Evolutionary conservation across 805 yeast species (phyloP).

Genomic region (Saccharomyces kudriavzevii): DNA sequence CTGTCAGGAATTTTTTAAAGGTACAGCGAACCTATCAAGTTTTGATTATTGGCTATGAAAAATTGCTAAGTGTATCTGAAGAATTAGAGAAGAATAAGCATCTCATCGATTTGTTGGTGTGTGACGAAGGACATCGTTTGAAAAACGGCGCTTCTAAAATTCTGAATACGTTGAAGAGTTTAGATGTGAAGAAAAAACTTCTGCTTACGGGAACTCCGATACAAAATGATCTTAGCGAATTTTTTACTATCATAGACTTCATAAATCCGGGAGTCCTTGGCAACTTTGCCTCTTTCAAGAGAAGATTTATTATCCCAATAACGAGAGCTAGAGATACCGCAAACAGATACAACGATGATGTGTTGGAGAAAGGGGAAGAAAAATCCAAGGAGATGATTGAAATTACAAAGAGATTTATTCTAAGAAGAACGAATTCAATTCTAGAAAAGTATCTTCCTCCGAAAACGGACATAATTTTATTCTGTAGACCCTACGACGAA

Average conservation of each 20-base stretch:
- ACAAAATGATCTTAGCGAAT: slow-evolving; percentile 84
- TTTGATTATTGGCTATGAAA: slow-evolving; percentile 81
- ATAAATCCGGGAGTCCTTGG: slow-evolving; percentile 81
- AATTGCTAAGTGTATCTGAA: slow-evolving; percentile 46
- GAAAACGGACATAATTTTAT: slow-evolving; percentile 66
- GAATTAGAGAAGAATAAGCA: slow-evolving; percentile 35
- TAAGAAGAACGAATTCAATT: slow-evolving; percentile 62
- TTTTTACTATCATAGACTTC: slow-evolving; percentile 71
- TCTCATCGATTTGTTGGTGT: slow-evolving; percentile 61
- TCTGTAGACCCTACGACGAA: slow-evolving; percentile 62
- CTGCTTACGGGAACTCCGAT: slow-evolving; percentile 86
- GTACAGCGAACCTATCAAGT: slow-evolving; percentile 69
- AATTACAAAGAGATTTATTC: slow-evolving; percentile 56
- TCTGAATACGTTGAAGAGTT: slow-evolving; percentile 48
- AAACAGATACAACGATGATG: slow-evolving; percentile 42
- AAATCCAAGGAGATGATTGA: slow-evolving; percentile 56
- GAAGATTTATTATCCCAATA: slow-evolving; percentile 62
- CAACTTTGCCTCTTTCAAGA: slow-evolving; percentile 47
- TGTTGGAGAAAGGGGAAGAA: slow-evolving; percentile 49
- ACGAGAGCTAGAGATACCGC: slow-evolving; percentile 57
- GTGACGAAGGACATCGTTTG: slow-evolving; percentile 93
- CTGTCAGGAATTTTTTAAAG: slow-evolving; percentile 51
- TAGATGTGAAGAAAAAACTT: slow-evolving; percentile 50
- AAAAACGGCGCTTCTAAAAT: slow-evolving; percentile 70
- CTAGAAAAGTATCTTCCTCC: slow-evolving; percentile 57